Evolutionary conservation across 257 asterid genomes (phyloP).

Genomic region (Forsythia viridissima): DNA sequence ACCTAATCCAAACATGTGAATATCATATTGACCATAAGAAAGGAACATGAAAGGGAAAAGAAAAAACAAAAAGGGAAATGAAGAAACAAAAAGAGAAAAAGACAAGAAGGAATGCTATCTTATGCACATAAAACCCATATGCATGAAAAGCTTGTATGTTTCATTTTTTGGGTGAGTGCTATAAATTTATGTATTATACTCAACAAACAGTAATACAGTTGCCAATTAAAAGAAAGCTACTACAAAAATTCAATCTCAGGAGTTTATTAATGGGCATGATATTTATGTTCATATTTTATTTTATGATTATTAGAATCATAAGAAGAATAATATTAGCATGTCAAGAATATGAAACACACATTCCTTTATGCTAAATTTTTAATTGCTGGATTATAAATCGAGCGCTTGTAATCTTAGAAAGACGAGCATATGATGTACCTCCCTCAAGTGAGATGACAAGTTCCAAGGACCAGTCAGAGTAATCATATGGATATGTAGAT

Average conservation of each 20-base stretch:
- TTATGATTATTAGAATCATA: background rate
- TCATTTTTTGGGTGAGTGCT: background rate
- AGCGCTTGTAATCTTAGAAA: background rate
- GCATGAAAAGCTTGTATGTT: background rate
- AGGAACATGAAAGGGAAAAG: background rate
- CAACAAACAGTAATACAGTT: background rate
- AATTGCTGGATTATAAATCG: background rate
- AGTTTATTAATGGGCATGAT: background rate
- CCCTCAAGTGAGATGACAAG: background rate
- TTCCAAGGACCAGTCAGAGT: background rate
- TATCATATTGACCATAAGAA: conserved; percentile 13
- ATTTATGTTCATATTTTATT: background rate
- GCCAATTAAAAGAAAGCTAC: background rate
- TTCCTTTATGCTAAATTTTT: no score
- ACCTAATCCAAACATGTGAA: conserved; percentile 43
- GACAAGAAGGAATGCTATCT: background rate
- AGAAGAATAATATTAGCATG: background rate
- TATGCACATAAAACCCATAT: background rate
- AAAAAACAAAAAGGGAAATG: background rate
- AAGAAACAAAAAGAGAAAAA: background rate
- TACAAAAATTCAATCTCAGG: no score
- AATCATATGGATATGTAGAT: background rate
- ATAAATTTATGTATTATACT: background rate
- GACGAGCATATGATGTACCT: background rate
- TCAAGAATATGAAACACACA: no score